Base-by-base conservation (phyloP, 208 protist species). In the Leishmania braziliensis region DNA sequence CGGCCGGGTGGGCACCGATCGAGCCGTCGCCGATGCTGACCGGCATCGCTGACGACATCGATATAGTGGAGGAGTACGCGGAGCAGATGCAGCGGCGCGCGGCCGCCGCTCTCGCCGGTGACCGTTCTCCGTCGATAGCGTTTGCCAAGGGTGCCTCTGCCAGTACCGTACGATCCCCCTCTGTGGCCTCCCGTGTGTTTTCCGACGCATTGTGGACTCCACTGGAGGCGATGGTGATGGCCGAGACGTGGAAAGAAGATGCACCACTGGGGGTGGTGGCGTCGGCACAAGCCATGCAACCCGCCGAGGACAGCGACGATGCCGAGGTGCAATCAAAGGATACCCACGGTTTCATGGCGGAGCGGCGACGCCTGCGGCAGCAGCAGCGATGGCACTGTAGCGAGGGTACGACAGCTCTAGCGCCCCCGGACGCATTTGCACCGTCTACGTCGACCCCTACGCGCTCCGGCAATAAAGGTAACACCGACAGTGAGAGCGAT, bases 1-100 rank as follows among this genome's bases (percentile, higher is more conserved):
- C 82, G 29, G 82, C 56, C 0, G 78, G 82, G 10, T 86, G 82
- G 82, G 53, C 72, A 12, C 75, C 46, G 26, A 39, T 86, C 12
- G 74, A 71, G 29, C 65, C 66, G n/a, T 73, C 65, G 43, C 62
- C 77, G 51, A 56, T 73, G 46, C 46, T 50, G 29, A 14, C 14
- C 18, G 48, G n/a, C 23, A 1, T 39, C 2, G 8, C 53, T 20
- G 29, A 16, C n/a, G 60, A 78, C 26, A 18, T 3, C 46, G 48
- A 58, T 16, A 12, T 10, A 16, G 10, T 12, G 16, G 58, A 9
- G 46, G 36, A 36, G 5, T 18, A 50, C 1, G 75, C 18, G 9
- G 75, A 9, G 20, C 56, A 16, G 48, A 26, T 39, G 39, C 16
- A 50, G 14, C n/a, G 10, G 20, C 20, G 23, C 8, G 23, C 20